These are phyloP conservation scores for Coccomyxa sp. DNA, from an alignment of 139 green algal genomes.

Conservation along the genomic window DNA sequence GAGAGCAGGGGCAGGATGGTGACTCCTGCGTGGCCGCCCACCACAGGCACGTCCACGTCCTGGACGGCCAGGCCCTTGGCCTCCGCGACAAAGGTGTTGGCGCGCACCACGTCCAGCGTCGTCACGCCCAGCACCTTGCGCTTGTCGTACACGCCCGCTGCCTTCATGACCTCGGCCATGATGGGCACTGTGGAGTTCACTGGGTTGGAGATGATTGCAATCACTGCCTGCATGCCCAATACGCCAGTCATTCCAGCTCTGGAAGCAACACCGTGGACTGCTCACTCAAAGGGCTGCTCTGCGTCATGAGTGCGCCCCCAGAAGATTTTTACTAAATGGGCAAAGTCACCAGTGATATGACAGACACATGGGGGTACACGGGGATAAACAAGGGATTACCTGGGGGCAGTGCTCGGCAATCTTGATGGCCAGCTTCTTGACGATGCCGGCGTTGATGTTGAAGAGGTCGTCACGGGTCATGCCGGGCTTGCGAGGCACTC, in stretches of 20 bases:
- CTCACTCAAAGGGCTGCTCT: too few species aligned
- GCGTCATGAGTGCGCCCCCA: too few species aligned
- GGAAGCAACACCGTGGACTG: too few species aligned
- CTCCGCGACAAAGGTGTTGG: slow-evolving; percentile 71
- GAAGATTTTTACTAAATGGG: too few species aligned
- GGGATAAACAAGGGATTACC: too few species aligned
- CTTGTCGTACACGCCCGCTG: slow-evolving; percentile 67
- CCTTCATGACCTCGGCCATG: slow-evolving; percentile 89
- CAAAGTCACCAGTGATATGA: too few species aligned
- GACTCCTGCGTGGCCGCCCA: slow-evolving; percentile 94
- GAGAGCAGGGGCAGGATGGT: slow-evolving; percentile 98
- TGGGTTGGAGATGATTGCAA: slow-evolving; percentile 95
- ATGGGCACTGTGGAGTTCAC: slow-evolving; percentile 99
- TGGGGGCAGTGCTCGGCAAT: slow-evolving; percentile 71
- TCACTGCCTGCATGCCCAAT: slow-evolving; percentile 29
- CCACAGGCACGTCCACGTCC: slow-evolving; percentile 90
- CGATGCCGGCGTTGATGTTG: slow-evolving; percentile 98
- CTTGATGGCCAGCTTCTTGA: slow-evolving; percentile 78
- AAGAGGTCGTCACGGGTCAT: slow-evolving; percentile 99
- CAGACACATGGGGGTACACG: too few species aligned
- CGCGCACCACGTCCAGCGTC: slow-evolving; percentile 86
- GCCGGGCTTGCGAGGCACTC: slow-evolving; percentile 94
- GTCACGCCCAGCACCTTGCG: slow-evolving; percentile 61
- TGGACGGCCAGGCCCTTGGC: slow-evolving; percentile 55
- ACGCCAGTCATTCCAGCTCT: background rate